Evolutionary conservation across 495 filamentous ascomycete species (phyloP), one percentile per base, ranked within the genome.

Genomic region (Friedmanniomyces simplex): DNA sequence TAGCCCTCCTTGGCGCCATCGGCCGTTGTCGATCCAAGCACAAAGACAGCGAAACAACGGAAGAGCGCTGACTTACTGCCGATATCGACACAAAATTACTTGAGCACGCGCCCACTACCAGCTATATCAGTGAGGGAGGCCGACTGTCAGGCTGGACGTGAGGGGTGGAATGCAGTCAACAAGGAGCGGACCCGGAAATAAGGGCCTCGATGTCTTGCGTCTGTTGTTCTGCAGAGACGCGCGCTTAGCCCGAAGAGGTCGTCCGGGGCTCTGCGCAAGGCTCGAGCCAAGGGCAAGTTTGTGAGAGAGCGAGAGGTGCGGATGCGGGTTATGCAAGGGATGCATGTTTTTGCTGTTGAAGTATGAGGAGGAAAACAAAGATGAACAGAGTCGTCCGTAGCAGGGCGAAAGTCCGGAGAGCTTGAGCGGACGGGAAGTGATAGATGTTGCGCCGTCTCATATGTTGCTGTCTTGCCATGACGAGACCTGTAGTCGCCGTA

Each of bases 81-180:
- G 39, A 3, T 43, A 43, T 43, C 39, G 39, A 43, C 14, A 43
- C 39, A 43, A 13, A 5, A 16, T 43, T 43, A 43, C 14, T 13
- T 43, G 39, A 28, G 46, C 46, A 49, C 46, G 46, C 46, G 46
- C 39, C 39, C 14, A 5, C 39, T 43, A 13, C 18, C 39, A 43
- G 22, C 50, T 52, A 52, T 52, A 43, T 43, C 14, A 43, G 24
- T 52, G 30, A 22, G 14, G 14, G 21, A 3, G 14, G 6, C 4
- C 46, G 22, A 7, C 46, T 18, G 25, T 18, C 21, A 49, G 11
- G 36, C 14, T 50, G 48, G 51, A 59, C 41, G 57, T 54, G 57
- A 59, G 57, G 57, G 50, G 39, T 34, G 57, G 57, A 59, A 59
- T 59, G 57, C 14, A 43, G 39, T 59, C 50, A 54, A 59, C 45